These are phyloP conservation scores for Saccharomyces uvarum DNA, from an alignment of 1,139 yeast species.

Conservation along the genomic window DNA sequence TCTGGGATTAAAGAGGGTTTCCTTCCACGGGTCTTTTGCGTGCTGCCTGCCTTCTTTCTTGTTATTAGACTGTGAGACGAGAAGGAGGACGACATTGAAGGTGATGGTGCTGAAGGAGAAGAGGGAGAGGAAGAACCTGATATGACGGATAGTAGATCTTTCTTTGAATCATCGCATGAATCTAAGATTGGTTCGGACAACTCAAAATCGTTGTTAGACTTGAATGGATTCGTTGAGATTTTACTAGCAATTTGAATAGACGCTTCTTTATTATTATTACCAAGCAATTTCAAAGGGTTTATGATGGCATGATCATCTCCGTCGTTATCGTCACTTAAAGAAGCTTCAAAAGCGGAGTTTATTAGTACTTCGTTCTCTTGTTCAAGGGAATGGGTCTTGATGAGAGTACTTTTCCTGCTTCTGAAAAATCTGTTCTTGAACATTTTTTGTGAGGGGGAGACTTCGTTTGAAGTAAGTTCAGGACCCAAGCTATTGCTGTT, in stretches of 20 bases:
- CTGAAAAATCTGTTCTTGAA: not conserved
- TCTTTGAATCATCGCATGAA: not conserved
- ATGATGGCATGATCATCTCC: not conserved
- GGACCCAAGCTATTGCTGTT: not conserved
- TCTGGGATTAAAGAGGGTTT: slow-evolving; percentile 15
- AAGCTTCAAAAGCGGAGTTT: not conserved
- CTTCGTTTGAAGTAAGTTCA: not conserved
- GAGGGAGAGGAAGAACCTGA: not conserved
- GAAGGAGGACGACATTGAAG: not conserved
- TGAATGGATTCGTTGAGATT: not conserved
- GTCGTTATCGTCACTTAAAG: not conserved
- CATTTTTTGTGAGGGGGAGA: not conserved
- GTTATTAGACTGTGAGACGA: not conserved
- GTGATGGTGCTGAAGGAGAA: not conserved
- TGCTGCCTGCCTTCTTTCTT: slow-evolving; percentile 2
- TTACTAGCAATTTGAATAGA: not conserved
- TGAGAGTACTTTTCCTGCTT: not conserved
- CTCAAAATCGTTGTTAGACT: not conserved
- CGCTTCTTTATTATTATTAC: not conserved
- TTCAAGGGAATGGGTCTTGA: not conserved
- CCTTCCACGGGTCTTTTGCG: slow-evolving; percentile 13
- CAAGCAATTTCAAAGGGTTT: not conserved
- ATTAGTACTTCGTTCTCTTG: not conserved
- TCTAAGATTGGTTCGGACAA: not conserved
- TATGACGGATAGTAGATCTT: not conserved